Evolutionary conservation across 2,329 filamentous ascomycete genomes (phyloP).

Genomic region (Colletotrichum siamense): DNA sequence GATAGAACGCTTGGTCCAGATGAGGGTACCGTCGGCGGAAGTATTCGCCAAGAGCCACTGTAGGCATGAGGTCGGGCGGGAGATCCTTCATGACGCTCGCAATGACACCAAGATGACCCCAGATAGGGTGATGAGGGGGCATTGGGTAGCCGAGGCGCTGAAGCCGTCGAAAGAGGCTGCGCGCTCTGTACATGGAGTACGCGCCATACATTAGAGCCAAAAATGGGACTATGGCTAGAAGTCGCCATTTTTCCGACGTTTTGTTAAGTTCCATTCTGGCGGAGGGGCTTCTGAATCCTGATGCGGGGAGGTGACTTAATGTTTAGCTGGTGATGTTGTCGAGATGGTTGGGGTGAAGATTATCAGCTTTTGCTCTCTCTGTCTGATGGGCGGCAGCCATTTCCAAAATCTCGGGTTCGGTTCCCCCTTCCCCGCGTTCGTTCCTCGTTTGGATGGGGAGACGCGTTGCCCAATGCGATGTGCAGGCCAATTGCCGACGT

Average conservation of each 20-base stretch:
- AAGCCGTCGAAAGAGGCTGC: background rate
- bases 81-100: background rate
- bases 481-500: background rate
- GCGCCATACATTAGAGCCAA: background rate
- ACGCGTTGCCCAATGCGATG: background rate
- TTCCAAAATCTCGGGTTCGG: background rate
- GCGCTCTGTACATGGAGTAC: background rate
- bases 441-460: background rate
- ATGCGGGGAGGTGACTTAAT: background rate
- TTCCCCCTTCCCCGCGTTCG: background rate
- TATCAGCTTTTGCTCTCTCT: accelerated
- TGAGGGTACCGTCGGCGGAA: background rate
- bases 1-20: background rate
- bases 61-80: background rate
- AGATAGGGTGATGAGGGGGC: background rate
- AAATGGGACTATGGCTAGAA: background rate
- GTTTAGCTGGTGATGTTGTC: background rate
- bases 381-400: background rate
- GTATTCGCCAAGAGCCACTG: background rate
- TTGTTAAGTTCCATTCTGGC: background rate
- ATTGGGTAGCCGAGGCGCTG: background rate
- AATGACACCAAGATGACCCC: background rate
- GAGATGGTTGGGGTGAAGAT: background rate
- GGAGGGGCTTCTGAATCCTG: background rate
- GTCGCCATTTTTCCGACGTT: background rate